Percentiles rank a stretch among this genome's conserved stretches.
phyloP scores from a whole-genome alignment of 108 stramenopile genomes.

The Mediolabrus comicus region DNA sequence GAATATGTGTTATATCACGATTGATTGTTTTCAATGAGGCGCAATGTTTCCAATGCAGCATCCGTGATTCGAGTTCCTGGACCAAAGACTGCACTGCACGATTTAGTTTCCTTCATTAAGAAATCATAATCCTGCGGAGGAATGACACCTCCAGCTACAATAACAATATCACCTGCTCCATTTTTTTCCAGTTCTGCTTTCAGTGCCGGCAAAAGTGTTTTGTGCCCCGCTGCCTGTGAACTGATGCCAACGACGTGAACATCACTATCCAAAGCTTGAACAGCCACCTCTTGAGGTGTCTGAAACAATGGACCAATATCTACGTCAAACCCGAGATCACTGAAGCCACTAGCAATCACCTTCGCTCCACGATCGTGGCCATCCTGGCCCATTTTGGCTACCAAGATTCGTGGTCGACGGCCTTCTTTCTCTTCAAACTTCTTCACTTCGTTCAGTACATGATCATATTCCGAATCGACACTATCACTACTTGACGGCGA shows the following conservation, averaged over 20 bases:
- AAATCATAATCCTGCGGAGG: slow-evolving; percentile 94
- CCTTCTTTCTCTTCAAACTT: slow-evolving; percentile 89
- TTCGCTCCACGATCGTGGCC: slow-evolving; percentile 99
- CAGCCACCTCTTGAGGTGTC: slow-evolving; percentile 95
- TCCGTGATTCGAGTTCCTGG: slow-evolving; percentile 95
- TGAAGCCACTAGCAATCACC: slow-evolving; percentile 96
- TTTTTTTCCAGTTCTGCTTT: slow-evolving; percentile 78
- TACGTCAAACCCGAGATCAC: slow-evolving; percentile 97
- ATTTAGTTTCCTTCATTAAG: slow-evolving; percentile 75
- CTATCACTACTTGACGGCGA: slow-evolving; percentile 17
- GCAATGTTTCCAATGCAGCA: slow-evolving; percentile 81
- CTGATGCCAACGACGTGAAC: slow-evolving; percentile 97
- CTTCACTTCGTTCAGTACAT: slow-evolving; percentile 76
- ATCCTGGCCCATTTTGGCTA: slow-evolving; percentile 99
- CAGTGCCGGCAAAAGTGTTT: slow-evolving; percentile 92
- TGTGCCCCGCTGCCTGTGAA: slow-evolving; percentile 96
- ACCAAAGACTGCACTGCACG: slow-evolving; percentile 91
- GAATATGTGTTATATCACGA: too few relatives aligned
- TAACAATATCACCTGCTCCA: slow-evolving; percentile 86
- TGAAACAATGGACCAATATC: slow-evolving; percentile 97
- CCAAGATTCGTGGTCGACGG: slow-evolving; percentile 94
- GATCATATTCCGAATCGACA: slow-evolving; percentile 71
- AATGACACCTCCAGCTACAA: slow-evolving; percentile 97
- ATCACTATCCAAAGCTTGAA: slow-evolving; percentile 95
- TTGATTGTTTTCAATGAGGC: slow-evolving; percentile 54